A percentile compares a stretch with the other conserved stretches of the same genome.
Evolutionary conservation across 2,329 filamentous ascomycete genomes (phyloP).

Genomic region (Pseudogymnoascus sp.): DNA sequence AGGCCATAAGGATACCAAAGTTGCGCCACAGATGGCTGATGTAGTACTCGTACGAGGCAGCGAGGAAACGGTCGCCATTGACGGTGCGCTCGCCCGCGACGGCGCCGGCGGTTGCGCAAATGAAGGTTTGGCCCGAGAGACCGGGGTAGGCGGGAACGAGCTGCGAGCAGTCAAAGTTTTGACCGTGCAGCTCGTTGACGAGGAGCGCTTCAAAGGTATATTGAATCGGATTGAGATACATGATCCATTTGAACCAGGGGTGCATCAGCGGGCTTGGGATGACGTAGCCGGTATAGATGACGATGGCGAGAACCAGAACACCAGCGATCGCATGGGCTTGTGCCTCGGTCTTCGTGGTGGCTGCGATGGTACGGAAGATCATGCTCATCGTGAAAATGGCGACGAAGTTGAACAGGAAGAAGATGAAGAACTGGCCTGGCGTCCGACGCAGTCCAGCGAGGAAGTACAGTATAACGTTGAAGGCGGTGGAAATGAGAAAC

Average conservation of each 20-base stretch:
- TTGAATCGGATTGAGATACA: slow-evolving; percentile 63
- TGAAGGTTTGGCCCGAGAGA: slow-evolving; percentile 30
- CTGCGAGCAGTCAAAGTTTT: slow-evolving; percentile 9
- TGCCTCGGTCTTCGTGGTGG: slow-evolving; percentile 59
- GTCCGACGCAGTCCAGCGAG: slow-evolving; percentile 69
- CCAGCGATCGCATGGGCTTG: slow-evolving; percentile 52
- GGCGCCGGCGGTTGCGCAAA: slow-evolving; percentile 51
- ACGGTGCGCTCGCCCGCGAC: slow-evolving; percentile 42
- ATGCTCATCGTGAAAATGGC: slow-evolving; percentile 72
- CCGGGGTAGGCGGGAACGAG: slow-evolving; percentile 19
- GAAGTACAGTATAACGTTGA: slow-evolving; percentile 58
- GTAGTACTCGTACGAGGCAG: slow-evolving; percentile 45
- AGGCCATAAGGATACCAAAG: slow-evolving; percentile 57
- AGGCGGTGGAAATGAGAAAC: slow-evolving; percentile 39
- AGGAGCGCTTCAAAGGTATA: slow-evolving; percentile 71
- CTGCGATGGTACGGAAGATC: slow-evolving; percentile 72
- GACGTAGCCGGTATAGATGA: slow-evolving; percentile 28
- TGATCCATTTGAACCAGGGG: slow-evolving; percentile 72
- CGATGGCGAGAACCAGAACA: slow-evolving; percentile 30
- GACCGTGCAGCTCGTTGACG: slow-evolving; percentile 64
- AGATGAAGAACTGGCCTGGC: slow-evolving; percentile 74
- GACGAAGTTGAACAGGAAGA: slow-evolving; percentile 64
- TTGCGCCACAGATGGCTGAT: slow-evolving; percentile 56
- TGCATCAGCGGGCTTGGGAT: slow-evolving; percentile 51
- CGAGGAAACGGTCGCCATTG: slow-evolving; percentile 49